Evolutionary conservation across 2,329 filamentous ascomycete genomes (phyloP), one percentile per base, ranked within the genome.

Genomic region (Penicillium sp.): DNA sequence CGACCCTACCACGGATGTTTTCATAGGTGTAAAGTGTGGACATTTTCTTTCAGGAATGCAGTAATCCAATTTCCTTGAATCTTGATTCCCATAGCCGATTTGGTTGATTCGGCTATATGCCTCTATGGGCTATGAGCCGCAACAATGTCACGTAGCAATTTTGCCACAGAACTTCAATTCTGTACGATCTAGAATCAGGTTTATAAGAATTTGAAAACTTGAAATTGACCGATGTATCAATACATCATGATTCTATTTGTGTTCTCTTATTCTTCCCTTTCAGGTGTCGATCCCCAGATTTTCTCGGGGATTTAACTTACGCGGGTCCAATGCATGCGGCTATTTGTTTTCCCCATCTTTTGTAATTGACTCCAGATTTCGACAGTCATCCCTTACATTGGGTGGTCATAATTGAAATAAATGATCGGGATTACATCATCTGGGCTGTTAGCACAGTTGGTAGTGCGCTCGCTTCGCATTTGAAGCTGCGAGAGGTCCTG

Each of bases 1-100:
- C 51, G 49, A 58, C 46, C 53, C 55, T 54, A 48, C 57, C 52
- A 57, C 54, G 61, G 59, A 67, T 66, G 65, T 67, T 64, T 63
- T 58, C 58, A 66, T 67, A 67, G 65, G 65, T 67, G 65, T 67
- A 67, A 63, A 67, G 65, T 62, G 63, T 65, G 60, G 53, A 63
- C 59, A 57, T 63, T 61, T 66, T 67, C 58, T 63, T 65, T 55
- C 58, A 62, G 61, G 61, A 65, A 66, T 66, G 62, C 59, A 67
- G 53, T 60, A 58, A 59, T 64, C 58, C 55, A 61, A 43, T 66
- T 58, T 58, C 58, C 49, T 62, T 48, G 33, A 54, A 27, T 48
- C 25, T 53, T 47, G 26, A 31, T 37, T 29, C 14, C 33, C 23
- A 21, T 35, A 27, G 16, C 16, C 16, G 25, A 31, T 9, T 29